Evolutionary conservation across 257 asterid genomes (phyloP), one percentile per base, ranked within the genome.

Genomic region (Osmanthus fragrans): DNA sequence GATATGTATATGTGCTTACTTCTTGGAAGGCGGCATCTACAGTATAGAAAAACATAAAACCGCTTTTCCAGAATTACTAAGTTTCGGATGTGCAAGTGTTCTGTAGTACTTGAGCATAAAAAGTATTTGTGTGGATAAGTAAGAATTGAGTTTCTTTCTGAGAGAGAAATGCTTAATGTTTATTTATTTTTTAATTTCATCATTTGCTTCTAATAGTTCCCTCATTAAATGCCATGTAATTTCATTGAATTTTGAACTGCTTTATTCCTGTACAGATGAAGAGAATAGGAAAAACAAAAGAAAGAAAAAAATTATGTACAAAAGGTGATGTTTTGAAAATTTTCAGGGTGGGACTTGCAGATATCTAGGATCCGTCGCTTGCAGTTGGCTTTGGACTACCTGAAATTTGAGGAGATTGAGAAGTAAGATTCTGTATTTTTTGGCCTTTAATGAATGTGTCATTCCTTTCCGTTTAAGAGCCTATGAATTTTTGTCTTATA

Each of bases 261-360:
- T 47, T 78, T 81, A 74, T 76, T 76, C 83, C 45, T 73, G 37
- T 74, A 74, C 74, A 15, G 73, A 72, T 25, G 19, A 63, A 63
- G 19, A 63, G 19, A 63, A 63, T 21, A 58, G 66, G 79, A 73
- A 64, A 73, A 58, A 15, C 32, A 72, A 49, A 73, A 70, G 49
- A 60, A 76, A 29, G 34, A 72, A 72, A 56, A 7, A 1, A 71
- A 72, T 64, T 68, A 76, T 51, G 66, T 66, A 63, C 83, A 67
- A 81, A 79, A 68, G 74, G 60, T 77, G 79, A 58, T 72, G 27
- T 79, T 33, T 42, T 72, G 67, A 69, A 75, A 66, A 63, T 79
- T 84, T 87, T 78, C 92, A 95, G 99, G 93, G 58, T 93, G 98
- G 99, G 89, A 88, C 79, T 85, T 93, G 93, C 89, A 86, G 68